Conservation (phyloP, 1,139 yeast species). For the Hyphopichia fennica region DNA sequence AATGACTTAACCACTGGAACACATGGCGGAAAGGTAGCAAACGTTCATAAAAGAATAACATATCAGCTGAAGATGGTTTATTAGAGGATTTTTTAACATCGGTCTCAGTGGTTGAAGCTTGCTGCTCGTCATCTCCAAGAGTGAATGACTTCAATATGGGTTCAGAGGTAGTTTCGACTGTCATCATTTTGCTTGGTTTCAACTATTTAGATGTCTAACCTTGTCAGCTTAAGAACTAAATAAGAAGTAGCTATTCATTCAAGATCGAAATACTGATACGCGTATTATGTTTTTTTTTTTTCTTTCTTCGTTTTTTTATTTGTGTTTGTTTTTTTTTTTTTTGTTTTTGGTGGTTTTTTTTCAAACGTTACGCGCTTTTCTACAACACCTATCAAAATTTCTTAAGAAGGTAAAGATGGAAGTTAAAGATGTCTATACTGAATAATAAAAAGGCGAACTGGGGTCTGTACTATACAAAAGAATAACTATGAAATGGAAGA, state of each 20-base stretch:
- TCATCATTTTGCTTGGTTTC: background rate
- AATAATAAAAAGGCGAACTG: background rate
- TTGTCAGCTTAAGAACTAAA: no score
- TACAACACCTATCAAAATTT: no score
- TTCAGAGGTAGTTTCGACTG: constrained; percentile 1
- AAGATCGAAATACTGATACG: no score
- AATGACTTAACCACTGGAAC: constrained; percentile 88
- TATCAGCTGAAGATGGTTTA: constrained; percentile 44
- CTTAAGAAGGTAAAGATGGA: no score
- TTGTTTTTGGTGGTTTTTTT: no score
- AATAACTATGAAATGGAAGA: background rate
- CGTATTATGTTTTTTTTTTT: no score
- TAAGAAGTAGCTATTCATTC: no score
- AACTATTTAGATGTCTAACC: no score
- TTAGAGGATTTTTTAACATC: background rate
- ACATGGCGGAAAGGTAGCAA: constrained; percentile 70
- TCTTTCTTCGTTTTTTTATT: no score
- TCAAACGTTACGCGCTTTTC: no score
- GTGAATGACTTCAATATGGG: constrained; percentile 4
- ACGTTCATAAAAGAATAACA: constrained; percentile 72
- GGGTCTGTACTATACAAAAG: background rate
- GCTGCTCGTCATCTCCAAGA: background rate
- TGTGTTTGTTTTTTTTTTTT: no score
- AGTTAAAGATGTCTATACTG: background rate
- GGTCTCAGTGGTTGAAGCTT: background rate